Conservation (phyloP, 1,284 basidiomycete genomes). For the Cryptococcus sp. region DNA sequence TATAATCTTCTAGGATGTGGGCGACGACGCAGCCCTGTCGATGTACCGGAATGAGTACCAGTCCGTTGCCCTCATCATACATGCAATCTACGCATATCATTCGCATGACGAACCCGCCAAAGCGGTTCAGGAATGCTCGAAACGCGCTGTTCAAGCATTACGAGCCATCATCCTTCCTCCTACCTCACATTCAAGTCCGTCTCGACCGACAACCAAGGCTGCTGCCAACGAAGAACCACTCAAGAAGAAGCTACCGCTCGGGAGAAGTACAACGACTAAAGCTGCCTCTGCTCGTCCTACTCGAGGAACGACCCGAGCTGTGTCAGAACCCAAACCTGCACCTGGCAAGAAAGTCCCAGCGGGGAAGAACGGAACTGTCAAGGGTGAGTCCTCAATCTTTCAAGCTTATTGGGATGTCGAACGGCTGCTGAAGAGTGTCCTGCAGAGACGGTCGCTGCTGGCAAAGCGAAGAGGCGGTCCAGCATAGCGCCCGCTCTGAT, state of each 20-base stretch:
- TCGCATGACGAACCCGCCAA: slow-evolving; percentile 18
- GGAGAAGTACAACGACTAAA: slow-evolving; percentile 21
- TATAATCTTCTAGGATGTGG: slow-evolving; percentile 12
- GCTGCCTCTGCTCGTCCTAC: slow-evolving; percentile 13
- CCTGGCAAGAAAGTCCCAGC: slow-evolving; percentile 1
- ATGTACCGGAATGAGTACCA: slow-evolving; percentile 30
- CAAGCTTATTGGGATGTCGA: background rate
- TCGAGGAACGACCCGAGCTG: slow-evolving; percentile 14
- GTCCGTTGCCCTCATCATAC: slow-evolving; percentile 24
- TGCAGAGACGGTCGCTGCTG: background rate
- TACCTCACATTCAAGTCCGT: background rate
- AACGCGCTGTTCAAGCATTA: slow-evolving; percentile 25
- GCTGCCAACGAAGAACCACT: background rate
- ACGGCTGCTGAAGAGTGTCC: background rate
- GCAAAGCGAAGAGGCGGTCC: slow-evolving; percentile 13
- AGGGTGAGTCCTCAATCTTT: slow-evolving; percentile 8
- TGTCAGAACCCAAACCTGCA: slow-evolving; percentile 22
- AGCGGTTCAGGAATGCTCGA: slow-evolving; percentile 17
- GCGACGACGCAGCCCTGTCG: slow-evolving; percentile 21
- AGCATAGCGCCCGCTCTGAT: slow-evolving; percentile 9
- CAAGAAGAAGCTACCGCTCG: slow-evolving; percentile 22
- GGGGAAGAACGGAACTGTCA: slow-evolving; percentile 4
- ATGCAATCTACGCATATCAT: slow-evolving; percentile 37
- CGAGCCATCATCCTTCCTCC: slow-evolving; percentile 33
- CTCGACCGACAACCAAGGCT: background rate